Conservation (phyloP, 2,329 filamentous ascomycete genomes). For the Xylaria sp. region DNA sequence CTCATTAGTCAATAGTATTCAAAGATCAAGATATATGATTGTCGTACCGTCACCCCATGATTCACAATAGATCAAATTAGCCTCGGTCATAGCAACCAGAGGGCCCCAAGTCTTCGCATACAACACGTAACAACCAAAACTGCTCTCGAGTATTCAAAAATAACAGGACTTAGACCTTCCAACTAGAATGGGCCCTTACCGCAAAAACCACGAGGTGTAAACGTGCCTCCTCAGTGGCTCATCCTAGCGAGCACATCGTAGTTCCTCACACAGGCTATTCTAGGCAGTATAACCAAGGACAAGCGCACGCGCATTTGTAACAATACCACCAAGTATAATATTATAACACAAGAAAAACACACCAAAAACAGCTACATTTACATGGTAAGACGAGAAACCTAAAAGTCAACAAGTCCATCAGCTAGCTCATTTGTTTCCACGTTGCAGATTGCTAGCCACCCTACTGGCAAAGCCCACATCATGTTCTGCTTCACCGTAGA, state of each 20-base stretch:
- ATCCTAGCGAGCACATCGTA: not conserved
- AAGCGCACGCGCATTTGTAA: not conserved
- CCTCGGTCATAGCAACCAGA: not conserved
- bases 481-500: not conserved
- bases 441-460: not conserved
- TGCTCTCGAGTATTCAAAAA: not conserved
- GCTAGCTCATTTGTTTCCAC: not conserved
- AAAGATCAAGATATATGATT: not conserved
- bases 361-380: constrained; percentile 17
- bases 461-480: not conserved
- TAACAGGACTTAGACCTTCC: not conserved
- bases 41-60: not conserved
- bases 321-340: not conserved
- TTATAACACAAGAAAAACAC: not conserved
- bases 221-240: not conserved
- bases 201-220: not conserved
- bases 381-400: constrained; percentile 2
- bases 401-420: not conserved
- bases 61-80: not conserved
- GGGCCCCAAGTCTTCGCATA: not conserved
- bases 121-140: not conserved
- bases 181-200: not conserved
- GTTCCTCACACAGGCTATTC: no score
- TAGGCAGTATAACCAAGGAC: not conserved
- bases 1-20: not conserved